These are phyloP conservation scores for Plasmodiophora brassicae DNA, from an alignment of 208 protist genomes.

Conservation along the genomic window DNA sequence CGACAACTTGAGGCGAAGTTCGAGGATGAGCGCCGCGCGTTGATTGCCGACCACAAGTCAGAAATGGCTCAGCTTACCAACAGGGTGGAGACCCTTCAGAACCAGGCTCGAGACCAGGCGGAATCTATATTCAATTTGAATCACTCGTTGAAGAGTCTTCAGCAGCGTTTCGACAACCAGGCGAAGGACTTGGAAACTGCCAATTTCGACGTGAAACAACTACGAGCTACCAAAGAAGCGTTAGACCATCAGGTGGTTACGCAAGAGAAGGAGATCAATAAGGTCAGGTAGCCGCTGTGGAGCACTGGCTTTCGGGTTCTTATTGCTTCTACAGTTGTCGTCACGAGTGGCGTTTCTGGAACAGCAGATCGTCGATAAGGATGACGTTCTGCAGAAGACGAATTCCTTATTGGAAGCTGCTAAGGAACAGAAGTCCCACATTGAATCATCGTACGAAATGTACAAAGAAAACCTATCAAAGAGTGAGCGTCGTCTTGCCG, in stretches of 20 bases:
- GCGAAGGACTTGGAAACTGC: not conserved
- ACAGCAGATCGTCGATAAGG: constrained; percentile 17
- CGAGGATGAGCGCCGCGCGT: not conserved
- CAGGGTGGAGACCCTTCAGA: not conserved
- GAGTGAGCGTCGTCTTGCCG: no score
- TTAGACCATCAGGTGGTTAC: not conserved
- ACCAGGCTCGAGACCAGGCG: not conserved
- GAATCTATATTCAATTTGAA: not conserved
- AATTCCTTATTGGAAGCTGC: not conserved
- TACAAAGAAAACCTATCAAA: no score
- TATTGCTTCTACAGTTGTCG: not conserved
- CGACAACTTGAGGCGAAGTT: not conserved
- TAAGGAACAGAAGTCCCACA: no score
- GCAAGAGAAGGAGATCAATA: not conserved
- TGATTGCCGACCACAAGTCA: not conserved
- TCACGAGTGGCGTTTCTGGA: not conserved
- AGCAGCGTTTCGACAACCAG: not conserved
- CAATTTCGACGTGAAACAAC: not conserved
- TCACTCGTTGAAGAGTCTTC: not conserved
- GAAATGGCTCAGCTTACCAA: not conserved
- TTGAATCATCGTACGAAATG: no score
- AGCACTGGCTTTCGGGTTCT: not conserved
- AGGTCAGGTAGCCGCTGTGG: not conserved
- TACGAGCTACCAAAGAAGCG: not conserved
- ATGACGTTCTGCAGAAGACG: not conserved